A percentile compares a stretch with the other conserved stretches of the same genome.
These are phyloP conservation scores for Chlorella sp. DNA, from an alignment of 139 green algal species.

Conservation along the genomic window DNA sequence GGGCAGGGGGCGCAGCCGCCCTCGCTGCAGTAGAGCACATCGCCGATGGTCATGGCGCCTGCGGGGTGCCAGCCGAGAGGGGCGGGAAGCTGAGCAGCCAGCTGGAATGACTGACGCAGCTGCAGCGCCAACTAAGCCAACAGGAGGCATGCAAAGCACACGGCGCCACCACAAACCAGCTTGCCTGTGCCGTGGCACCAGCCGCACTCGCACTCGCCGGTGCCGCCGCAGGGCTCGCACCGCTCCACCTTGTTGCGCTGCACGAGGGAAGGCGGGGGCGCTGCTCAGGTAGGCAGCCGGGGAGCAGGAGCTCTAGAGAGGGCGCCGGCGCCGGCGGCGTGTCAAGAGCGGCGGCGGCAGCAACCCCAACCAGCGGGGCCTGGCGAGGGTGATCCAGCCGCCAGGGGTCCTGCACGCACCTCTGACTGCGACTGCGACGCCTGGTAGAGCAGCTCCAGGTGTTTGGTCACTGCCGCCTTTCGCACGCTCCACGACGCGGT, in stretches of 20 bases:
- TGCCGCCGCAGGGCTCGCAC: constrained; percentile 26
- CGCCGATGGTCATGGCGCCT: constrained; percentile 37
- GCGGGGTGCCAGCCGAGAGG: background rate
- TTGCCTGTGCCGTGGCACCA: constrained; percentile 47
- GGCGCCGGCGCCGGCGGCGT: background rate
- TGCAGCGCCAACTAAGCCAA: background rate
- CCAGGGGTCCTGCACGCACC: background rate
- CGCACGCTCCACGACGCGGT: background rate
- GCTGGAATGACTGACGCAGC: too few species aligned
- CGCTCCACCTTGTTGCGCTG: background rate
- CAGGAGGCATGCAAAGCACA: background rate
- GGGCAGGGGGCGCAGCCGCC: constrained; percentile 37
- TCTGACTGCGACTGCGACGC: background rate
- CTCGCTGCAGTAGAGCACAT: constrained; percentile 37
- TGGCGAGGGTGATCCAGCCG: background rate
- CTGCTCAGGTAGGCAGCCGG: background rate
- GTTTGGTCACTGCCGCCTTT: background rate
- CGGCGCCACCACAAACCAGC: background rate
- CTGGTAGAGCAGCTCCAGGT: constrained; percentile 13
- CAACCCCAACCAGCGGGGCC: background rate
- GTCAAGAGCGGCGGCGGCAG: background rate
- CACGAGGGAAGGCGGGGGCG: too few species aligned
- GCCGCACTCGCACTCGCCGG: constrained; percentile 38
- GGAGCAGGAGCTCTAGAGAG: background rate
- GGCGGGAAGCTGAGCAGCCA: background rate